phyloP scores from a whole-genome alignment of 2,329 filamentous ascomycete genomes.

The Cladosporium austrohemisphaericum region DNA sequence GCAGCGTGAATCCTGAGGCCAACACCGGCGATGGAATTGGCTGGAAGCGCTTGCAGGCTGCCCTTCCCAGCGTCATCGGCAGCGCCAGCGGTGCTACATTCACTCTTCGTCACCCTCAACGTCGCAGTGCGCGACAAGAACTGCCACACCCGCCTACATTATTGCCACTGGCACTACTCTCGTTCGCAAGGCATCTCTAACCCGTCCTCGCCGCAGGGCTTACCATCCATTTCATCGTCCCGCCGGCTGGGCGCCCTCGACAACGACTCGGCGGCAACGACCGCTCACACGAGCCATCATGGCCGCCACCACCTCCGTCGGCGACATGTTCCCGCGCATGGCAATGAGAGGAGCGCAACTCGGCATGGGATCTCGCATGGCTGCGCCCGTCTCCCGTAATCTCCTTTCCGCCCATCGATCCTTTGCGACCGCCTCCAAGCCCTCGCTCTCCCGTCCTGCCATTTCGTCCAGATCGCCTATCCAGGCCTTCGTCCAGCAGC shows the following conservation, averaged over 20 bases:
- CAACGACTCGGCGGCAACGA: constrained; percentile 5
- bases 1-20: no score
- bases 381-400: neutral
- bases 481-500: constrained; percentile 40
- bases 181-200: neutral
- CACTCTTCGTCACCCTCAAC: no score
- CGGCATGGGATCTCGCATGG: neutral
- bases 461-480: constrained; percentile 19
- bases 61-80: no score
- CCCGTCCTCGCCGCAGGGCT: neutral
- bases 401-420: constrained; percentile 6
- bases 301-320: constrained; percentile 11
- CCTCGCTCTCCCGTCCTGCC: constrained; percentile 3
- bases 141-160: neutral
- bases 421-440: constrained; percentile 1
- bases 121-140: no score
- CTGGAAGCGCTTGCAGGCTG: no score
- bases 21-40: no score
- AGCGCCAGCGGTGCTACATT: no score
- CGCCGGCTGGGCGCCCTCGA: constrained; percentile 15
- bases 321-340: constrained; percentile 13
- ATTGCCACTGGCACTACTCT: neutral
- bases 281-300: constrained; percentile 13
- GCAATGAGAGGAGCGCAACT: constrained; percentile 11
- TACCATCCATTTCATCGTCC: neutral